A percentile compares a stretch with the other conserved stretches of the same genome.
phyloP scores from a whole-genome alignment of 805 yeast genomes.

The Metschnikowia drakensbergensis region DNA sequence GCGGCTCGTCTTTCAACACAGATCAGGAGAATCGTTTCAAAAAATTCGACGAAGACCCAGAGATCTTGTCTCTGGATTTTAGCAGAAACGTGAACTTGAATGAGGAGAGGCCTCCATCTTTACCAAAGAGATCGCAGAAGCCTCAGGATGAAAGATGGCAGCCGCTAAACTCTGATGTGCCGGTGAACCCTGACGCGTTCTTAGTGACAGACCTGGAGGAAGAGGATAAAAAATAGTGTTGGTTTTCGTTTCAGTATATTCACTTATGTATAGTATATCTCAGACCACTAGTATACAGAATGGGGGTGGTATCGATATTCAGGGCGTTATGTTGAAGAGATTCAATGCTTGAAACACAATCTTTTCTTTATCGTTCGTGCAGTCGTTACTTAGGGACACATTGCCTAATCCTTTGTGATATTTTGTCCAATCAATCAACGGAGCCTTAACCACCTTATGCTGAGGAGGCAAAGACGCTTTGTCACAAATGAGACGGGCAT shows the following conservation, averaged over 20 bases:
- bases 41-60: slow-evolving; percentile 52
- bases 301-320: slow-evolving; percentile 5
- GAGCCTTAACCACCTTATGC: slow-evolving; percentile 30
- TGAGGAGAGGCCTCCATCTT: slow-evolving; percentile 23
- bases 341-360: slow-evolving; percentile 15
- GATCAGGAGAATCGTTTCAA: slow-evolving; percentile 22
- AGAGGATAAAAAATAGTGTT: slow-evolving; percentile 24
- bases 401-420: slow-evolving; percentile 29
- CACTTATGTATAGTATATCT: slow-evolving; percentile 1
- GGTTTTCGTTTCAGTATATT: slow-evolving; percentile 1
- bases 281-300: slow-evolving; percentile 10
- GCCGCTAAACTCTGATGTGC: slow-evolving; percentile 36
- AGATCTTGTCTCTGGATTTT: slow-evolving; percentile 48
- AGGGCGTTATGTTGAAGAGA: slow-evolving; percentile 13
- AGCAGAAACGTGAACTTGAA: slow-evolving; percentile 43
- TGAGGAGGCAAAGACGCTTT: slow-evolving; percentile 34
- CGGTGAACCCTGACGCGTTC: slow-evolving; percentile 42
- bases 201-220: slow-evolving; percentile 44
- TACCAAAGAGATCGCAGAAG: slow-evolving; percentile 19
- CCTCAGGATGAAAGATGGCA: slow-evolving; percentile 30
- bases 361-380: slow-evolving; percentile 17
- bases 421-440: slow-evolving; percentile 35
- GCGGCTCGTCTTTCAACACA: slow-evolving; percentile 38
- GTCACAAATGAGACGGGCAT: slow-evolving; percentile 31
- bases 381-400: slow-evolving; percentile 19